Base-by-base conservation (phyloP, 139 green algal genomes). In the Coelastrella sp. region DNA sequence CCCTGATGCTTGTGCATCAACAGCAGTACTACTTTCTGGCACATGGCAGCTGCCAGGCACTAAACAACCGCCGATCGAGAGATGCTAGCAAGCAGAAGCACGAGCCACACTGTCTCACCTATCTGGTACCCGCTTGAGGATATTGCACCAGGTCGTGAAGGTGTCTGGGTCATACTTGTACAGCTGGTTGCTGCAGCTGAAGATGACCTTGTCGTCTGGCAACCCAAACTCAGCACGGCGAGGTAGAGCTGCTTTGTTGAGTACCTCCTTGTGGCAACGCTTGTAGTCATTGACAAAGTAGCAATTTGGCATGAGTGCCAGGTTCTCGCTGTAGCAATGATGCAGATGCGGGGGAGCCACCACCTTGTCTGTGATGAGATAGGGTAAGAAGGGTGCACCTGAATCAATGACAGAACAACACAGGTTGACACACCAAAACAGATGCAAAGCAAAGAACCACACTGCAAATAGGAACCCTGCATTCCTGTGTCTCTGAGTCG, bases 241-340 rank as follows among this genome's bases (percentile, higher is more conserved):
- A 25, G 87, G 88, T 35, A 89, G 50, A 43, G 59, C 71, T 37
- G 48, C 74, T 35, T 90, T 83, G 40, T 94, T 89, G 75, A 97
- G 79, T 59, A 95, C 87, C 62, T 97, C 71, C 32, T 45, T 86
- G 87, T 93, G 88, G 60, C 89, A 88, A 40, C 91, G 89, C 80
- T 94, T 96, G 90, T 98, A 98, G 89, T 98, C 95, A 85, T 98
- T 98, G 57, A 95, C 94, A 87, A 98, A 98, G 92, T 98, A 98
- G 90, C 91, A 97, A 90, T 98, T 81, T 32, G 96, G 96, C 93
- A 98, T 94, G 59, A 92, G 90, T 9, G 91, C 96, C 30, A 98
- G 88, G 17, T 89, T 34, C 90, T 98, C 96, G 45, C 76, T 94
- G 91, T 97, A 98, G 88, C 91, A 97, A 88, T 93, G 87, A 27